These are phyloP conservation scores for Phycomyces blakesleeanus DNA, from an alignment of 192 early-diverging fungal genomes.

Conservation along the genomic window DNA sequence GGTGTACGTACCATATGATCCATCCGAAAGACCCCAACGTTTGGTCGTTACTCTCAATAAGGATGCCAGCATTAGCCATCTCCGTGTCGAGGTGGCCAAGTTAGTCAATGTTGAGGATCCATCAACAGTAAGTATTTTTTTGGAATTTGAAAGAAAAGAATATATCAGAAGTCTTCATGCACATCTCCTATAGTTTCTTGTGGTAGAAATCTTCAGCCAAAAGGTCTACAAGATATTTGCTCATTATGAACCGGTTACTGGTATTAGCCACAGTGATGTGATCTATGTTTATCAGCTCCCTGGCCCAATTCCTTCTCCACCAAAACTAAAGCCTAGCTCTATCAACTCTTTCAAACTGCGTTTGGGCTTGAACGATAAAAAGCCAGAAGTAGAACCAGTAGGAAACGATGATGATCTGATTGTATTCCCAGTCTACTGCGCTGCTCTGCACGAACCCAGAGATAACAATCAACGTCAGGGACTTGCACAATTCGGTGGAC, in stretches of 20 bases:
- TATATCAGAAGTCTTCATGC: neutral
- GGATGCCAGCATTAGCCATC: constrained; percentile 53
- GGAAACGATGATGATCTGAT: constrained; percentile 8
- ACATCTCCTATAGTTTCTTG: constrained; percentile 25
- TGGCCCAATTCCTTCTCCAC: constrained; percentile 5
- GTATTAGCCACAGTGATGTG: constrained; percentile 17
- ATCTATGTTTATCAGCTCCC: constrained; percentile 28
- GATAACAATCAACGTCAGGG: constrained; percentile 16
- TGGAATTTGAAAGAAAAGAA: no score
- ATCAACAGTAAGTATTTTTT: constrained; percentile 9
- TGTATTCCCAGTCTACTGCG: constrained; percentile 27
- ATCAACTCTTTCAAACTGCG: neutral
- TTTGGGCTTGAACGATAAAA: no score
- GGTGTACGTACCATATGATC: constrained; percentile 48
- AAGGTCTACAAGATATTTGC: constrained; percentile 55
- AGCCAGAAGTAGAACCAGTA: neutral
- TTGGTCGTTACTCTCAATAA: constrained; percentile 57
- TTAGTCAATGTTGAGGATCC: constrained; percentile 40
- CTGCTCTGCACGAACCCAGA: constrained; percentile 24
- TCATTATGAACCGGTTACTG: constrained; percentile 42
- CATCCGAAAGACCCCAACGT: constrained; percentile 32
- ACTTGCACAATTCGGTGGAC: constrained; percentile 26
- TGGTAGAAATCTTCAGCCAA: constrained; percentile 48
- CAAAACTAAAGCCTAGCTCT: neutral
- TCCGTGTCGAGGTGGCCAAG: constrained; percentile 57